These are phyloP conservation scores for Arachis hypogaea DNA, from an alignment of 306 rosid genomes.

Conservation along the genomic window DNA sequence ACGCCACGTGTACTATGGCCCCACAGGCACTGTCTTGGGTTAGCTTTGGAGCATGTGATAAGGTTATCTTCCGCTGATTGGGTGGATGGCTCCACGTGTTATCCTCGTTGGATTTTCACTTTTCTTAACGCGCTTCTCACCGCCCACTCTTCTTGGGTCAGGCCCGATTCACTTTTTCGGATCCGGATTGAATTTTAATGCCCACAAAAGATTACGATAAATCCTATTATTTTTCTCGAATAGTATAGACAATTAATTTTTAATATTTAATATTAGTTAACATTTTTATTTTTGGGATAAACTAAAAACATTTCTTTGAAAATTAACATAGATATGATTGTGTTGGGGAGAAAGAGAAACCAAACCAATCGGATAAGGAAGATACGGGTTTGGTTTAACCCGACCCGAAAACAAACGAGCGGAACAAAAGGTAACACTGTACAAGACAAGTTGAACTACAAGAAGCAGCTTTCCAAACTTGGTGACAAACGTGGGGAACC, in stretches of 20 bases:
- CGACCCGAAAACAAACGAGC: slow-evolving; percentile 25
- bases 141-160: neutral
- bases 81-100: slow-evolving; percentile 42
- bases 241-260: too few species aligned
- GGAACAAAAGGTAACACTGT: neutral
- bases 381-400: neutral
- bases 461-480: slow-evolving; percentile 22
- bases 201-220: too few species aligned
- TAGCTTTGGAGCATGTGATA: slow-evolving; percentile 46
- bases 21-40: neutral
- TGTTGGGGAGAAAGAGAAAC: too few species aligned
- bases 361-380: neutral
- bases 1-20: slow-evolving; percentile 31
- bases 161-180: neutral
- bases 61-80: slow-evolving; percentile 63
- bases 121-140: slow-evolving; percentile 29
- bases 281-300: too few species aligned
- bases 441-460: neutral
- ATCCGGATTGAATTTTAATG: neutral
- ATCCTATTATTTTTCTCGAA: too few species aligned
- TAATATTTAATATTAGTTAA: too few species aligned
- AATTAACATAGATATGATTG: too few species aligned
- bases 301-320: too few species aligned
- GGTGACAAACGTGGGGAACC: slow-evolving; percentile 23
- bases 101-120: slow-evolving; percentile 40